Percentiles rank a stretch among this genome's conserved stretches.
phyloP scores from a whole-genome alignment of 2,329 filamentous ascomycete species.

The Aspergillus ochraceus region DNA sequence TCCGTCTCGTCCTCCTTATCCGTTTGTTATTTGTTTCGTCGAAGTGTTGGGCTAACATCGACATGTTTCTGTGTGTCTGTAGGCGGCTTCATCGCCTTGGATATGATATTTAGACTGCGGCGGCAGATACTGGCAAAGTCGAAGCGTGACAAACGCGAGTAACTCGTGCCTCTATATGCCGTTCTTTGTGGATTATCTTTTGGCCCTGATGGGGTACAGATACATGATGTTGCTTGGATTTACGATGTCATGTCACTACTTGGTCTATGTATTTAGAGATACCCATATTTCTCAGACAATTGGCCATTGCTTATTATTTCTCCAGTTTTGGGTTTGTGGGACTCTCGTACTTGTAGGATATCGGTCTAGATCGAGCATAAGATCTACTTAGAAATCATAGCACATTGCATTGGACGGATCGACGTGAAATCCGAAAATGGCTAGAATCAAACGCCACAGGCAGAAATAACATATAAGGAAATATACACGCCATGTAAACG shows the following conservation, averaged over 20 bases:
- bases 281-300: background rate
- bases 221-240: background rate
- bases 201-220: background rate
- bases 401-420: background rate
- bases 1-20: too few species aligned
- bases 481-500: background rate
- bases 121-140: conserved; percentile 25
- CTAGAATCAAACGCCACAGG: background rate
- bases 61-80: background rate
- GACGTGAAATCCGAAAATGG: background rate
- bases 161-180: background rate
- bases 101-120: conserved; percentile 38
- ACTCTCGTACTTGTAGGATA: too few species aligned
- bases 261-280: background rate
- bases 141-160: conserved; percentile 28
- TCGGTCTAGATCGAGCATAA: too few species aligned
- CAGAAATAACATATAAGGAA: background rate
- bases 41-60: background rate
- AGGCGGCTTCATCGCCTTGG: conserved; percentile 41
- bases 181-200: too few species aligned
- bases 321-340: too few species aligned
- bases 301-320: background rate
- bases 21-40: background rate
- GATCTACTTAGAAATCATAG: background rate
- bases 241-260: background rate